These are phyloP conservation scores for Metarhizium robertsii DNA, from an alignment of 2,329 filamentous ascomycete species.

Conservation along the genomic window DNA sequence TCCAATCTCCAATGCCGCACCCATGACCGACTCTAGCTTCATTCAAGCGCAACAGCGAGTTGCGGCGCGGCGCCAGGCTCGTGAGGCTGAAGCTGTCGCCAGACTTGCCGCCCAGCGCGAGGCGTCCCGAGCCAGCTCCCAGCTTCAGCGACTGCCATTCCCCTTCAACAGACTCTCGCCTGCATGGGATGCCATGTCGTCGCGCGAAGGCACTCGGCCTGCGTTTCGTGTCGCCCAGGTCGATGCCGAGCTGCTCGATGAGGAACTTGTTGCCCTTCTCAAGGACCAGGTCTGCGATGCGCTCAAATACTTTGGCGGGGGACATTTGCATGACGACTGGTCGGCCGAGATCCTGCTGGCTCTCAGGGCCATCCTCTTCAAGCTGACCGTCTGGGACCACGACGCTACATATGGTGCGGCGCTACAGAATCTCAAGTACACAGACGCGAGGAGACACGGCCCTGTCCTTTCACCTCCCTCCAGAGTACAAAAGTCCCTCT, in stretches of 20 bases:
- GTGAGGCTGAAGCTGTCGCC: slow-evolving; percentile 56
- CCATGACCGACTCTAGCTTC: slow-evolving; percentile 57
- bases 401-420: slow-evolving; percentile 90
- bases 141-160: slow-evolving; percentile 48
- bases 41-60: slow-evolving; percentile 84
- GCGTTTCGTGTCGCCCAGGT: slow-evolving; percentile 92
- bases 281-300: slow-evolving; percentile 81
- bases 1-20: slow-evolving; percentile 17
- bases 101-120: slow-evolving; percentile 40
- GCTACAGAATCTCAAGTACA: slow-evolving; percentile 83
- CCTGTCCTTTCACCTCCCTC: slow-evolving; percentile 60
- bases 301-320: slow-evolving; percentile 73
- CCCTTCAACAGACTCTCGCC: slow-evolving; percentile 52
- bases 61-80: slow-evolving; percentile 66
- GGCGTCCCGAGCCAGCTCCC: slow-evolving; percentile 42
- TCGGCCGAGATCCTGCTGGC: slow-evolving; percentile 72
- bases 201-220: slow-evolving; percentile 70
- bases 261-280: slow-evolving; percentile 80
- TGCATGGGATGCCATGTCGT: slow-evolving; percentile 62
- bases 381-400: slow-evolving; percentile 93
- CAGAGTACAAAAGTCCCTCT: slow-evolving; percentile 73
- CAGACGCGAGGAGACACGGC: slow-evolving; percentile 64
- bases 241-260: slow-evolving; percentile 88
- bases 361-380: slow-evolving; percentile 76
- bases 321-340: slow-evolving; percentile 75